Conservation (phyloP, 768 basidiomycete species). For the Neoboletus subvelutipes region DNA sequence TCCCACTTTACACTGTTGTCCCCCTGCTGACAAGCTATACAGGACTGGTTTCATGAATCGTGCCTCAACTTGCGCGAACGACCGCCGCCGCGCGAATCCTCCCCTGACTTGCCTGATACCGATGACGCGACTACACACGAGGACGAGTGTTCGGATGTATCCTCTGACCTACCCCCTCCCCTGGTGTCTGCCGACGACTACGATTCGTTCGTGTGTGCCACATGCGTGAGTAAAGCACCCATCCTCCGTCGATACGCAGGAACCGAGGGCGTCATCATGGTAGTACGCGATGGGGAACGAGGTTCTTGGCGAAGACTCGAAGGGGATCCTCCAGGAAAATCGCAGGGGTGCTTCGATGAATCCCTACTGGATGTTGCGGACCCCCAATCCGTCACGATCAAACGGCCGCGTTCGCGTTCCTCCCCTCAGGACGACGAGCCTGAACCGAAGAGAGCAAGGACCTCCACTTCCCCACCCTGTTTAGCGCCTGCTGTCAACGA, state of each 20-base stretch:
- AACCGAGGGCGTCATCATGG: conserved; percentile 64
- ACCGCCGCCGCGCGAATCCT: conserved; percentile 48
- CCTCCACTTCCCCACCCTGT: conserved; percentile 44
- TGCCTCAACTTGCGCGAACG: conserved; percentile 77
- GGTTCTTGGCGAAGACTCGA: conserved; percentile 56
- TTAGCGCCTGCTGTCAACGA: conserved; percentile 53
- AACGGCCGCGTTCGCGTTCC: conserved; percentile 42
- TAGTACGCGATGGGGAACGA: conserved; percentile 49
- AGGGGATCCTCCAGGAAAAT: conserved; percentile 15
- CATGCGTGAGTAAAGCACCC: conserved; percentile 59
- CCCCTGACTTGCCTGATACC: conserved; percentile 22
- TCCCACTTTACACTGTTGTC: not conserved
- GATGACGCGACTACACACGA: conserved; percentile 26
- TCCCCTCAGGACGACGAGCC: conserved; percentile 31
- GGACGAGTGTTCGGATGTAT: conserved; percentile 59
- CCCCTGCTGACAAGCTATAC: conserved; percentile 4
- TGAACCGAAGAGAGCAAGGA: conserved; percentile 44
- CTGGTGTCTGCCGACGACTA: conserved; percentile 69
- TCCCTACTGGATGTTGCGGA: conserved; percentile 29
- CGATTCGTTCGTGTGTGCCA: conserved; percentile 70
- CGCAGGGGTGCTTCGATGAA: conserved; percentile 5
- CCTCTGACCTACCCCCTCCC: conserved; percentile 64
- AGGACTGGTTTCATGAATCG: conserved; percentile 94
- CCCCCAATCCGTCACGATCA: conserved; percentile 27
- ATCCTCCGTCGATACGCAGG: conserved; percentile 65